Evolutionary conservation across 2,329 filamentous ascomycete genomes (phyloP), one percentile per base, ranked within the genome.

Genomic region (Neofusicoccum sp.): DNA sequence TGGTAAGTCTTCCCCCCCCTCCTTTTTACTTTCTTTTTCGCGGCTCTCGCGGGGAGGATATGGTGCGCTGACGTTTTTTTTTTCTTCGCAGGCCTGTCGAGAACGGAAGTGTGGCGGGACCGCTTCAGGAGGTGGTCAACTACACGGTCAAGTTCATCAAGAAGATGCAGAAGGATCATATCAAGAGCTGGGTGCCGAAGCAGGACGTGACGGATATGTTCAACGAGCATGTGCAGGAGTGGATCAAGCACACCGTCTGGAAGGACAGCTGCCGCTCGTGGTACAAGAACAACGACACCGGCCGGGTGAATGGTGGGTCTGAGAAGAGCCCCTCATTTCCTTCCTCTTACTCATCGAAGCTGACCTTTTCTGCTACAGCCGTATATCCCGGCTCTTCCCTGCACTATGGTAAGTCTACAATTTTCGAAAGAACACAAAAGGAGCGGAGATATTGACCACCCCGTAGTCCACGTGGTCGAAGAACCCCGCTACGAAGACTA

Each of bases 381-480:
- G 73, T 85, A 1, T 85, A 79, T 78, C 82, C 83, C 0, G 83
- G 83, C 3, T 79, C 76, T 3, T 80, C 78, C 0, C 76, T 84
- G 45, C 82, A 84, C 61, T 84, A 83, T 64, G 73, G 69, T 22
- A 68, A 44, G 64, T 31, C 16, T n/a, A 12, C 14, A 3, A 37
- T 3, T 1, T 5, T 36, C 22, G 6, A 31, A 8, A 12, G 9
- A 31, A 3, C 14, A 36, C 22, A 28, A 4, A 6, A 34, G 4
- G 22, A 36, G n/a, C 6, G 3, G 11, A 33, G 5, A 12, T 59
- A 22, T 37, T 61, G n/a, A 61, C 36, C 8, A 16, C 1, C 4
- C 7, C n/a, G 34, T 34, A 68, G 66, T 63, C 52, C 70, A 78
- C 61, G 70, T 78, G 8, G 77, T 80, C 16, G 64, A 69, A 43